Conservation (phyloP, 495 filamentous ascomycete species). For the Aspergillus steynii region DNA sequence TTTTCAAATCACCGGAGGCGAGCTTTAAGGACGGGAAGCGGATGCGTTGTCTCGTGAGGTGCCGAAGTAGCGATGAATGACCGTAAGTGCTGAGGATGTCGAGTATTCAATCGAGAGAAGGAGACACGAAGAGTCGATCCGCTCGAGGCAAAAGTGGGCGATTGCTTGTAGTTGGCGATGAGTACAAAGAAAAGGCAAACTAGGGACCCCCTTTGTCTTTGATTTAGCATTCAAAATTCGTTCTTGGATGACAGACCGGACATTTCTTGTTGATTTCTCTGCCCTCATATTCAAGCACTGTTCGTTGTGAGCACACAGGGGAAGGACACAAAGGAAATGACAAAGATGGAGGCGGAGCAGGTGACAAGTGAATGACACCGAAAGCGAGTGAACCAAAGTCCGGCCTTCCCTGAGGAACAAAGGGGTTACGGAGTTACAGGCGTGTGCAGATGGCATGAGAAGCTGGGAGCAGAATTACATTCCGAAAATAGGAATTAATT, state of each 20-base stretch:
- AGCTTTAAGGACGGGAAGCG: too few relatives aligned
- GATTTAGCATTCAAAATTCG: neutral
- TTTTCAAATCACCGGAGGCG: neutral
- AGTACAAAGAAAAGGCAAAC: neutral
- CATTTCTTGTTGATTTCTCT: neutral
- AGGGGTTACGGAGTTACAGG: neutral
- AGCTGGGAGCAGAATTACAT: slow-evolving; percentile 15
- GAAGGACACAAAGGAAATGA: neutral
- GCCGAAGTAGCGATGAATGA: too few relatives aligned
- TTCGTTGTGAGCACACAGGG: neutral
- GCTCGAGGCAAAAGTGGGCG: neutral
- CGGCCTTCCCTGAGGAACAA: neutral
- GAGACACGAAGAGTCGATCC: neutral
- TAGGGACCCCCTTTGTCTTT: neutral
- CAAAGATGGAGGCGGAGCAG: neutral
- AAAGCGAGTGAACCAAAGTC: neutral
- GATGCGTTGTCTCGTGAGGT: too few relatives aligned
- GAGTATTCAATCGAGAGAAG: neutral
- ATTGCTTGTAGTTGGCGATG: neutral
- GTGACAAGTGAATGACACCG: neutral
- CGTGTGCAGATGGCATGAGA: slow-evolving; percentile 16
- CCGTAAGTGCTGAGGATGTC: neutral
- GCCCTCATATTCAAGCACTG: neutral
- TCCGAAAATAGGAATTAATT: slow-evolving; percentile 15
- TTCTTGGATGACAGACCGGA: neutral